Conservation (phyloP, 2,329 filamentous ascomycete genomes). For the Monilinia vaccinii-corymbosi region DNA sequence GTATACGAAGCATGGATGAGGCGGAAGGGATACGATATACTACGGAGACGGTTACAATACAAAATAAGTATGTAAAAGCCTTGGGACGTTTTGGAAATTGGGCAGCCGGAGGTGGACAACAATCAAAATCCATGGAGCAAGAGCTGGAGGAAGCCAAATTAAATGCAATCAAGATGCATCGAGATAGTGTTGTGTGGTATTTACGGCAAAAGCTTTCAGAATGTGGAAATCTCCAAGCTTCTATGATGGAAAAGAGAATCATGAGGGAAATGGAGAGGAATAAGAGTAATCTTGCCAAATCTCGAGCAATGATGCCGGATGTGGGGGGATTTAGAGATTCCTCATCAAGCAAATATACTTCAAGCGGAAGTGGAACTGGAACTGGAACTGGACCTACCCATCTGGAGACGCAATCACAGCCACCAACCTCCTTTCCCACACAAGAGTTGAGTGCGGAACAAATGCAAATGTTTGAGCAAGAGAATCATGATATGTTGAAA, state of each 20-base stretch:
- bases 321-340: conserved; percentile 22
- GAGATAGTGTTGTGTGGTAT: conserved; percentile 79
- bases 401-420: conserved; percentile 18
- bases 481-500: conserved; percentile 85
- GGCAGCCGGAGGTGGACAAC: conserved; percentile 55
- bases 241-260: conserved; percentile 88
- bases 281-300: conserved; percentile 73
- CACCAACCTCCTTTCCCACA: conserved; percentile 17
- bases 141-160: conserved; percentile 60
- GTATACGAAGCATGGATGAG: conserved; percentile 70
- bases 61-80: conserved; percentile 58
- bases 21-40: conserved; percentile 76
- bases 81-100: conserved; percentile 56
- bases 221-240: conserved; percentile 69
- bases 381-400: conserved; percentile 12
- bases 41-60: conserved; percentile 60
- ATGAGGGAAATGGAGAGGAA: conserved; percentile 81
- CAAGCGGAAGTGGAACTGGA: no score
- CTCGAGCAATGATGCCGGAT: conserved; percentile 32
- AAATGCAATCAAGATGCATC: conserved; percentile 57
- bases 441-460: conserved; percentile 67
- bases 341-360: conserved; percentile 14
- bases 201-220: conserved; percentile 66
- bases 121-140: conserved; percentile 56
- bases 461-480: conserved; percentile 84